These are phyloP conservation scores for Musa itinerans DNA, from an alignment of 176 grass and related monocot genomes.

Conservation along the genomic window DNA sequence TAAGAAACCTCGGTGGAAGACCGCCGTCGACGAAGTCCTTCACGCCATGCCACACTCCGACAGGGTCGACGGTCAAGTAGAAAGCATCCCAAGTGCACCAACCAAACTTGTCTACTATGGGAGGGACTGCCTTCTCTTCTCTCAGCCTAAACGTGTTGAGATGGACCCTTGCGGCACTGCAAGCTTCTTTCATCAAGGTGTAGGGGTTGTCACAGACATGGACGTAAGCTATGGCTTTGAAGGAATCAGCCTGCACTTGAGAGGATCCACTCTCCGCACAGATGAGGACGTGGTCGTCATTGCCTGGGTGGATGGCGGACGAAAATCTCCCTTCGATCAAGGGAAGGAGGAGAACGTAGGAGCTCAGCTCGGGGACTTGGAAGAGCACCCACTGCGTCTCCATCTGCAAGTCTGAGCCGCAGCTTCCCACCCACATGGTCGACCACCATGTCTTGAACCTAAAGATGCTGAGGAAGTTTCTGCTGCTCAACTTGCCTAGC, in stretches of 20 bases:
- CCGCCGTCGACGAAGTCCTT: constrained; percentile 15
- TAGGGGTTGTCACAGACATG: constrained; percentile 14
- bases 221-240: constrained; percentile 13
- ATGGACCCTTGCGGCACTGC: neutral
- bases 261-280: constrained; percentile 7
- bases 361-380: constrained; percentile 12
- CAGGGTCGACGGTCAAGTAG: constrained; percentile 20
- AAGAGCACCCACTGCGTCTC: constrained; percentile 25
- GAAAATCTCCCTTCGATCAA: constrained; percentile 9
- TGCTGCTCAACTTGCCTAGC: neutral
- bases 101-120: constrained; percentile 16
- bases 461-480: constrained; percentile 19
- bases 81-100: constrained; percentile 30
- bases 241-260: neutral
- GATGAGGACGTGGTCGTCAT: constrained; percentile 7
- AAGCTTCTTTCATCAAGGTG: constrained; percentile 17
- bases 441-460: constrained; percentile 32
- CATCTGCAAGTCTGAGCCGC: constrained; percentile 13
- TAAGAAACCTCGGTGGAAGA: constrained; percentile 5
- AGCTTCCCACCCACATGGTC: constrained; percentile 17
- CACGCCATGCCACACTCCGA: constrained; percentile 22
- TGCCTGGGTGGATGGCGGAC: constrained; percentile 1
- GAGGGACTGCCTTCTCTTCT: constrained; percentile 18
- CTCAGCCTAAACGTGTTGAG: constrained; percentile 19
- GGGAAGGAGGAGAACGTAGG: constrained; percentile 17